Evolutionary conservation across 768 basidiomycete species (phyloP), one percentile per base, ranked within the genome.

Genomic region (Phlebiopsis gigantea): DNA sequence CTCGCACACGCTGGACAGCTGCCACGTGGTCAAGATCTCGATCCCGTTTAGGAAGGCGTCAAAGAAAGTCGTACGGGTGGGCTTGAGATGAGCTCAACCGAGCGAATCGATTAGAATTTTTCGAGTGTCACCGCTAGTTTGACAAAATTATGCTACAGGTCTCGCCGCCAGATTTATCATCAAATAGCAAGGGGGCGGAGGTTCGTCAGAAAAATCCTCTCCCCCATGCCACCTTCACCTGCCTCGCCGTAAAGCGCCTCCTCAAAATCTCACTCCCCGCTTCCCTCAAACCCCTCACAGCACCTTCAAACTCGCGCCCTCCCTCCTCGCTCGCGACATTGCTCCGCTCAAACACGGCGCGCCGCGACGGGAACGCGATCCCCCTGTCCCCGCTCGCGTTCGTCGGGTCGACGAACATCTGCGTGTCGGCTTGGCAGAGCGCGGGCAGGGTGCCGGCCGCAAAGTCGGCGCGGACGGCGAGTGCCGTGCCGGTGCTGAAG

Each of bases 401-500:
- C 15, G 15, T 45, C 14, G 44, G 44, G n/a, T 45, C 21, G 19
- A 21, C 44, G 17, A 45, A 45, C 19, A 45, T 45, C 44, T 5
- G n/a, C 19, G 44, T 45, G 44, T 54, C 53, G 6, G 55, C 24
- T 2, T 72, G 54, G 57, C 79, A 80, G 4, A 77, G 63, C 5
- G 75, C 77, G 4, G 79, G 79, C 2, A 79, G 62, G 1, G 66
- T 71, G 1, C 79, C 78, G 10, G 72, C 55, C 1, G 66, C 54
- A 52, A 80, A 76, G 60, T 79, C 79, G 1, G 66, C 64, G 7
- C 71, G 68, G 28, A 80, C 63, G 57, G 72, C 56, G 29, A 52
- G 56, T 5, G 62, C 58, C 3, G 74, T 72, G 61, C 76, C 76
- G 7, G 62, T 46, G 4, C 75, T 76, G 28, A 30, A 39, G 28